A percentile compares a stretch with the other conserved stretches of the same genome.
These are phyloP conservation scores for Gelatoporia subvermispora DNA, from an alignment of 768 basidiomycete species.

Conservation along the genomic window DNA sequence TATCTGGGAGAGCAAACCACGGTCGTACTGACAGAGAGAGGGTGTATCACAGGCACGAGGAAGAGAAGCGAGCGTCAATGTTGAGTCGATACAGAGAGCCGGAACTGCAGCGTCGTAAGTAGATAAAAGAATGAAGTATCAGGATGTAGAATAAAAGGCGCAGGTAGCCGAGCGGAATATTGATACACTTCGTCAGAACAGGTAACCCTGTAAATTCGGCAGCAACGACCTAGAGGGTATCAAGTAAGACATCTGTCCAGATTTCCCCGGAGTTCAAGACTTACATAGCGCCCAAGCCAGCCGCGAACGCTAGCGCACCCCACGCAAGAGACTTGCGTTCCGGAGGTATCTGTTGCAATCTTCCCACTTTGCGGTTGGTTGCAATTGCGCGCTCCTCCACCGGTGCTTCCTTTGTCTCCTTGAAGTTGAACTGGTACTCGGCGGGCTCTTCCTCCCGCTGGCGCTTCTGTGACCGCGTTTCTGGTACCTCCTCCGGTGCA, in stretches of 20 bases:
- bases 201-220: constrained; percentile 13
- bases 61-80: too few species aligned
- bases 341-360: constrained; percentile 51
- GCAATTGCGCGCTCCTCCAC: constrained; percentile 48
- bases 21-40: constrained; percentile 1
- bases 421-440: constrained; percentile 56
- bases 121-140: constrained; percentile 3
- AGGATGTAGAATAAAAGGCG: not conserved
- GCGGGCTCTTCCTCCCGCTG: constrained; percentile 52
- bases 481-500: constrained; percentile 13
- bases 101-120: too few species aligned
- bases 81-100: not conserved
- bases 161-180: too few species aligned
- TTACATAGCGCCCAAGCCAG: constrained; percentile 77
- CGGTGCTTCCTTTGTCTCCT: constrained; percentile 52
- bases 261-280: not conserved
- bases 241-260: not conserved
- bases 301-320: constrained; percentile 80
- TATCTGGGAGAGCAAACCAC: not conserved
- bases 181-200: constrained; percentile 6
- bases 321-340: constrained; percentile 74
- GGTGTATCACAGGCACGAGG: too few species aligned
- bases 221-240: constrained; percentile 8
- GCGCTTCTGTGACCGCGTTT: constrained; percentile 33
- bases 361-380: constrained; percentile 59